phyloP scores from a whole-genome alignment of 2,329 filamentous ascomycete genomes.

The Penicillium sp. region DNA sequence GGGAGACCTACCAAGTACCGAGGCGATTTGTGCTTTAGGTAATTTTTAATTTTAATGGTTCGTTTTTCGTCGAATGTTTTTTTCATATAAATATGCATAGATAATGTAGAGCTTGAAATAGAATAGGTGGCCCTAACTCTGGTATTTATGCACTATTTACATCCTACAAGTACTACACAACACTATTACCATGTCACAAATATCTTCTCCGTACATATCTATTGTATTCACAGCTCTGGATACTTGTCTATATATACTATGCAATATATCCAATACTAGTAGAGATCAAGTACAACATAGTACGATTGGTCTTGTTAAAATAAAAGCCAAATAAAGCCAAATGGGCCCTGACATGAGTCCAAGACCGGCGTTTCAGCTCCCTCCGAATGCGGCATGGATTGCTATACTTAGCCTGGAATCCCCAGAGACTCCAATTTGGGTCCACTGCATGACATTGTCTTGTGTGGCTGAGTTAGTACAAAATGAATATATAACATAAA shows the following conservation, averaged over 20 bases:
- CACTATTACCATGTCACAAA: neutral
- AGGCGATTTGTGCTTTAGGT: neutral
- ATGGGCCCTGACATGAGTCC: conserved; percentile 6
- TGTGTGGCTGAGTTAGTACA: neutral
- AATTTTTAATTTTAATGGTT: neutral
- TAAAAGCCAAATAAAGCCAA: neutral
- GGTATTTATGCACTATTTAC: neutral
- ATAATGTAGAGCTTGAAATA: neutral
- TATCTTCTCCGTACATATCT: neutral
- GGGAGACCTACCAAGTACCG: neutral
- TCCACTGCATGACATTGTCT: neutral
- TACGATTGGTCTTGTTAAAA: neutral
- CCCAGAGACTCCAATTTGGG: neutral
- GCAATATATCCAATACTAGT: neutral
- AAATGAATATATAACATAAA: neutral
- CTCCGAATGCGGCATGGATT: conserved; percentile 8
- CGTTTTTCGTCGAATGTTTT: neutral
- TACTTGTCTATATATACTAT: neutral
- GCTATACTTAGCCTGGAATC: conserved; percentile 10
- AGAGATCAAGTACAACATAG: neutral
- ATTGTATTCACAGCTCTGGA: neutral
- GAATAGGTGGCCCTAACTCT: neutral
- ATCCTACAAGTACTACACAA: neutral
- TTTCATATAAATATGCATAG: neutral
- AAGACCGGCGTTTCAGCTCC: conserved; percentile 7